Evolutionary conservation across 192 early-diverging fungal species (phyloP).

Genomic region (Entrophospora sp.): DNA sequence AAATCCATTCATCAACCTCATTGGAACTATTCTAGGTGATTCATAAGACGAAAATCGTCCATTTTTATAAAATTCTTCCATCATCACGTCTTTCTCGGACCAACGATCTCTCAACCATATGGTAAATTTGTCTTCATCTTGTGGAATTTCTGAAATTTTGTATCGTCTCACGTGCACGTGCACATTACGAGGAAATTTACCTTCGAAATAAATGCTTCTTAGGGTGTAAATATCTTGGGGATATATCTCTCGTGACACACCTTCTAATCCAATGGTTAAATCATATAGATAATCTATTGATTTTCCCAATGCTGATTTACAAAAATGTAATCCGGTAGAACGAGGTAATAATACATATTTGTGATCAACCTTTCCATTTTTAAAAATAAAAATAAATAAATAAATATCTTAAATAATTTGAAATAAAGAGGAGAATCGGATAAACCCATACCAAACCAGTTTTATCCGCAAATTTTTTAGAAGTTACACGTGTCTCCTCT

Average conservation of each 20-base stretch:
- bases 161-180: constrained; percentile 74
- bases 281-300: constrained; percentile 74
- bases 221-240: constrained; percentile 81
- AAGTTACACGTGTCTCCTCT: constrained; percentile 58
- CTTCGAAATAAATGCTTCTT: constrained; percentile 62
- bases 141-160: constrained; percentile 54
- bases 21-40: neutral
- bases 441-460: constrained; percentile 46
- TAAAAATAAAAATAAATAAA: neutral
- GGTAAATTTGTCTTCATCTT: constrained; percentile 59
- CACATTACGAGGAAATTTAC: constrained; percentile 64
- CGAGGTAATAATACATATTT: constrained; percentile 78
- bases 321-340: constrained; percentile 71
- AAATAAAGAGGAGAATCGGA: too few species aligned
- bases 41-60: constrained; percentile 55
- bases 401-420: neutral
- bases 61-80: constrained; percentile 69
- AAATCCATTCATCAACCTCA: neutral
- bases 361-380: constrained; percentile 38
- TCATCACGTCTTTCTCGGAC: constrained; percentile 74
- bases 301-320: constrained; percentile 54
- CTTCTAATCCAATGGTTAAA: constrained; percentile 82
- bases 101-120: constrained; percentile 71
- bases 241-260: constrained; percentile 58
- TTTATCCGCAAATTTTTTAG: constrained; percentile 63